These are phyloP conservation scores for Dujonia santamariae DNA, from an alignment of 1,139 yeast genomes.

Conservation along the genomic window DNA sequence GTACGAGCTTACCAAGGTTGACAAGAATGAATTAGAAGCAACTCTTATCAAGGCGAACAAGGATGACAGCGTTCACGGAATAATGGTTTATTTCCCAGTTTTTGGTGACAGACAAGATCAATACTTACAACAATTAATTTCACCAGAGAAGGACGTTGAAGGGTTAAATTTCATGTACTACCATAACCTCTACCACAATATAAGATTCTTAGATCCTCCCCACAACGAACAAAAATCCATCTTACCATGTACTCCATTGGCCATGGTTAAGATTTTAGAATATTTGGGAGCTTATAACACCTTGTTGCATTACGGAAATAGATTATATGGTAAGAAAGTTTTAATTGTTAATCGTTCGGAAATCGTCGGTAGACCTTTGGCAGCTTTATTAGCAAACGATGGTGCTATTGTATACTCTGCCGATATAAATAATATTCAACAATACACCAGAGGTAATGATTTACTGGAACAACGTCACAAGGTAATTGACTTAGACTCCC, in stretches of 20 bases:
- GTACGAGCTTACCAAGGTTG: conserved; percentile 71
- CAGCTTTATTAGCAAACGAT: conserved; percentile 92
- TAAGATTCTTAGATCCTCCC: conserved; percentile 73
- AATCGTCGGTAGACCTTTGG: conserved; percentile 95
- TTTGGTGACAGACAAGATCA: conserved; percentile 95
- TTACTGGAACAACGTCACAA: conserved; percentile 78
- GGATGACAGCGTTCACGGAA: conserved; percentile 78
- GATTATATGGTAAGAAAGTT: conserved; percentile 88
- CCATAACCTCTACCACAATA: conserved; percentile 91
- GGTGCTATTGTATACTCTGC: conserved; percentile 96
- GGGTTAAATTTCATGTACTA: conserved; percentile 89
- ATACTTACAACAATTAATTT: conserved; percentile 86
- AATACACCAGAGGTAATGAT: conserved; percentile 92
- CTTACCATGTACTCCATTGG: conserved; percentile 94
- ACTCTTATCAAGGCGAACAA: conserved; percentile 78
- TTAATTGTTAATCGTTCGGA: conserved; percentile 91
- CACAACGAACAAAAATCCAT: conserved; percentile 73
- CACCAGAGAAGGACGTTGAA: conserved; percentile 89
- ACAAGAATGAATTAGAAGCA: conserved; percentile 82
- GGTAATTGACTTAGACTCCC: conserved; percentile 63
- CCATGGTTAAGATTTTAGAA: conserved; percentile 89
- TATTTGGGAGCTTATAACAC: conserved; percentile 84
- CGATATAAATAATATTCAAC: conserved; percentile 83
- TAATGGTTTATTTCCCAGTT: conserved; percentile 98
- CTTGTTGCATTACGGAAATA: conserved; percentile 80